Percentiles rank a stretch among this genome's conserved stretches.
Conservation (phyloP, 2,329 filamentous ascomycete genomes). For the Neoarthrinium moseri region DNA sequence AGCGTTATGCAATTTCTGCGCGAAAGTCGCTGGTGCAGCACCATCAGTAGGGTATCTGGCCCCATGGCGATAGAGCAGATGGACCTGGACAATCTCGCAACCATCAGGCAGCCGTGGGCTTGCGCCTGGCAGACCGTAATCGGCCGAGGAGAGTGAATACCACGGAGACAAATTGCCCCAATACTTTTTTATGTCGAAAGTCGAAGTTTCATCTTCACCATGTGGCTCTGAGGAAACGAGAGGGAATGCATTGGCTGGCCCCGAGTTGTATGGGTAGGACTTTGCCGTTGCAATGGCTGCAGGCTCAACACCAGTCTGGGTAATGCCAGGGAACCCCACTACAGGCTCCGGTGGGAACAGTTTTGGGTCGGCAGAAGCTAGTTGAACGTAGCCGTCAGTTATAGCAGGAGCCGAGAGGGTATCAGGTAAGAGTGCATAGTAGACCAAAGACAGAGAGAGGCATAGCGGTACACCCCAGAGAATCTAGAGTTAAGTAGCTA, state of each 20-base stretch:
- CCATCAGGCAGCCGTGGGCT: constrained; percentile 27
- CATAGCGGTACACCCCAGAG: too few relatives aligned
- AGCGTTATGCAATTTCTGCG: constrained; percentile 30
- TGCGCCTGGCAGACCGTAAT: constrained; percentile 28
- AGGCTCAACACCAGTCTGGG: constrained; percentile 25
- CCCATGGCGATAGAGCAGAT: constrained; percentile 31
- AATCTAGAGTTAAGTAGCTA: too few relatives aligned
- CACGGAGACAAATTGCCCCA: constrained; percentile 33
- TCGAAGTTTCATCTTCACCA: constrained; percentile 18
- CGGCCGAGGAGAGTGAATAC: constrained; percentile 30
- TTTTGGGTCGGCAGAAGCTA: constrained; percentile 24
- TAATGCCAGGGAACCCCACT: constrained; percentile 26
- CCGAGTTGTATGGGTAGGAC: constrained; percentile 24
- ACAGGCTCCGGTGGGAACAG: constrained; percentile 28
- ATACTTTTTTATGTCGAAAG: constrained; percentile 28
- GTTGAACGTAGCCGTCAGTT: background rate
- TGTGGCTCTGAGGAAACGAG: constrained; percentile 24
- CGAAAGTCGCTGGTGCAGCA: constrained; percentile 26
- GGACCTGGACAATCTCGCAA: constrained; percentile 29
- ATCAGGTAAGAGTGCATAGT: background rate
- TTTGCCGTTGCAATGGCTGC: constrained; percentile 26
- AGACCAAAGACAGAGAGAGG: too few relatives aligned
- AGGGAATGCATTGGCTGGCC: constrained; percentile 27
- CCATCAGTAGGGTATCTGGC: constrained; percentile 30
- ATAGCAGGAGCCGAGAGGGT: background rate